phyloP scores from a whole-genome alignment of 345 rosid species.

The Syzygium grande region DNA sequence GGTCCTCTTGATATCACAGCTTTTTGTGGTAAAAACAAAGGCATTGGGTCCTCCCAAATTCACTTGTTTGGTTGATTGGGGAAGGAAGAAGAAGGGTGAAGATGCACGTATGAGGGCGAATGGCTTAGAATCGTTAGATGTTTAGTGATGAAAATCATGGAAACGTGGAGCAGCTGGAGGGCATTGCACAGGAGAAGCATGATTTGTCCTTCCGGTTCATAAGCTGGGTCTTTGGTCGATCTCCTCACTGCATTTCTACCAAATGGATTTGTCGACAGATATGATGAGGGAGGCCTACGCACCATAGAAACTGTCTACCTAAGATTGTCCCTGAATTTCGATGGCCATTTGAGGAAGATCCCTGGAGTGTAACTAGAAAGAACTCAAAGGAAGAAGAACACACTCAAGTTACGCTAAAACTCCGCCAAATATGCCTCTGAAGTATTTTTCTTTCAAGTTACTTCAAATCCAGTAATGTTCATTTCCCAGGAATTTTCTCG shows the following conservation, averaged over 20 bases:
- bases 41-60: background rate
- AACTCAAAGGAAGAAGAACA: background rate
- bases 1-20: background rate
- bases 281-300: too few species aligned
- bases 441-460: background rate
- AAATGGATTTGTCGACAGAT: too few species aligned
- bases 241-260: too few species aligned
- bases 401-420: background rate
- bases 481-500: background rate
- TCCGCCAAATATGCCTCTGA: background rate
- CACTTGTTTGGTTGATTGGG: background rate
- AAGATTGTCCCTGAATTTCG: background rate
- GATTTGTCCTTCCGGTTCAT: too few species aligned
- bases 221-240: too few species aligned
- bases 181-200: background rate
- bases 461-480: background rate
- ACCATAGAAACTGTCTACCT: too few species aligned
- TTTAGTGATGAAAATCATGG: background rate
- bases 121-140: background rate
- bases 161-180: background rate
- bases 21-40: background rate
- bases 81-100: background rate
- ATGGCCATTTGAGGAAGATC: background rate
- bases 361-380: background rate
- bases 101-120: background rate